Evolutionary conservation across 495 filamentous ascomycete species (phyloP).

Genomic region (Xylaria acuta): DNA sequence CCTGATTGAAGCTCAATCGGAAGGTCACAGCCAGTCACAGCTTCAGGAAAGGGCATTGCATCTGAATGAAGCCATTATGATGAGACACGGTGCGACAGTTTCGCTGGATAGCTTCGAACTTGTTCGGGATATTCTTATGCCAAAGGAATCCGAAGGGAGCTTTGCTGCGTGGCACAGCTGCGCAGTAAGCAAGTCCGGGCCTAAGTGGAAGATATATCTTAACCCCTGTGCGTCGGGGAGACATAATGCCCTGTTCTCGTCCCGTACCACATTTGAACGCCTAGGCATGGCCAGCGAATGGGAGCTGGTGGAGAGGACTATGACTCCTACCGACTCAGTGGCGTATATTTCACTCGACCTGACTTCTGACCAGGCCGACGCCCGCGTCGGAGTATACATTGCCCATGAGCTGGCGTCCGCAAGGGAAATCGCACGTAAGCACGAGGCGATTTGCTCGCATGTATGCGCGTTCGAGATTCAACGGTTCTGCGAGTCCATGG

Average conservation of each 20-base stretch:
- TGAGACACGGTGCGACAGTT: not conserved
- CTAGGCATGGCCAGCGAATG: conserved; percentile 5
- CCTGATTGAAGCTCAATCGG: not conserved
- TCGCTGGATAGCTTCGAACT: conserved; percentile 25
- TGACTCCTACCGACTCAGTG: not conserved
- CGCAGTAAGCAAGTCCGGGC: conserved; percentile 15
- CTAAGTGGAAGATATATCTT: conserved; percentile 33
- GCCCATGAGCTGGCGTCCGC: not conserved
- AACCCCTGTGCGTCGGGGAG: conserved; percentile 16
- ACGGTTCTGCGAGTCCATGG: conserved; percentile 13
- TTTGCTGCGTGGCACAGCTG: conserved; percentile 29
- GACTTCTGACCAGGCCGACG: not conserved
- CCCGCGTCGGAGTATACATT: conserved; percentile 1
- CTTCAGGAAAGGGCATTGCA: conserved; percentile 2
- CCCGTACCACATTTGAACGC: not conserved
- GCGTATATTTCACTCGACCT: conserved; percentile 11
- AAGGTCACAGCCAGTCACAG: not conserved
- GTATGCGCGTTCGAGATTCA: not conserved
- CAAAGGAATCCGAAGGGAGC: not conserved
- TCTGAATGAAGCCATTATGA: not conserved
- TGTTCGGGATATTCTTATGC: conserved; percentile 26
- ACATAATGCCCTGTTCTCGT: not conserved
- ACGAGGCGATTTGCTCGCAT: not conserved
- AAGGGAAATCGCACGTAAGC: not conserved
- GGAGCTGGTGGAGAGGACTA: conserved; percentile 7